A percentile compares a stretch with the other conserved stretches of the same genome.
phyloP scores from a whole-genome alignment of 257 asterid genomes.

The Orobanche coerulescens region DNA sequence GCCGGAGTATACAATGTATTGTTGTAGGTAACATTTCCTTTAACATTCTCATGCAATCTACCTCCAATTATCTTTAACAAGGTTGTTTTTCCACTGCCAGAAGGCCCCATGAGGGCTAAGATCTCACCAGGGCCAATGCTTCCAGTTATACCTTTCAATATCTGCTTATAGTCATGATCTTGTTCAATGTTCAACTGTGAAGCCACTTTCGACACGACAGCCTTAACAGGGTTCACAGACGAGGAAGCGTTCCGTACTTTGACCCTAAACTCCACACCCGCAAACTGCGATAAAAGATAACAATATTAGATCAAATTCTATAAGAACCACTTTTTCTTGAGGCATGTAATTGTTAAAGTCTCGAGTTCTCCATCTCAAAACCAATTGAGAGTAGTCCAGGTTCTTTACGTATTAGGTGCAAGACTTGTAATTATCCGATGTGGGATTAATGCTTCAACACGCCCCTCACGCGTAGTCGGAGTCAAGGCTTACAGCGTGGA shows the following conservation, averaged over 20 bases:
- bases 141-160: slow-evolving; percentile 77
- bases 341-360: no score
- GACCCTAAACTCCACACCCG: slow-evolving; percentile 80
- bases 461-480: no score
- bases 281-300: slow-evolving; percentile 46
- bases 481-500: no score
- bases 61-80: slow-evolving; percentile 72
- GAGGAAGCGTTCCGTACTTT: slow-evolving; percentile 32
- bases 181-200: slow-evolving; percentile 36
- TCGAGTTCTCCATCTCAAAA: no score
- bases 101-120: slow-evolving; percentile 95
- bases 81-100: slow-evolving; percentile 95
- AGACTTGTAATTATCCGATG: no score
- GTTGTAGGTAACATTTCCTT: slow-evolving; percentile 68
- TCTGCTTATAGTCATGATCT: slow-evolving; percentile 66
- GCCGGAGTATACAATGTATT: slow-evolving; percentile 55
- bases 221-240: slow-evolving; percentile 50
- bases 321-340: neutral
- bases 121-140: slow-evolving; percentile 85
- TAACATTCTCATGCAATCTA: slow-evolving; percentile 60
- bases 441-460: no score
- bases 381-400: no score
- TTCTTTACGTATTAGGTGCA: no score
- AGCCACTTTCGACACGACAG: slow-evolving; percentile 49
- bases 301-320: neutral